A percentile compares a stretch with the other conserved stretches of the same genome.
These are phyloP conservation scores for Boletus semigastroideus DNA, from an alignment of 1,284 basidiomycete species.

Conservation along the genomic window DNA sequence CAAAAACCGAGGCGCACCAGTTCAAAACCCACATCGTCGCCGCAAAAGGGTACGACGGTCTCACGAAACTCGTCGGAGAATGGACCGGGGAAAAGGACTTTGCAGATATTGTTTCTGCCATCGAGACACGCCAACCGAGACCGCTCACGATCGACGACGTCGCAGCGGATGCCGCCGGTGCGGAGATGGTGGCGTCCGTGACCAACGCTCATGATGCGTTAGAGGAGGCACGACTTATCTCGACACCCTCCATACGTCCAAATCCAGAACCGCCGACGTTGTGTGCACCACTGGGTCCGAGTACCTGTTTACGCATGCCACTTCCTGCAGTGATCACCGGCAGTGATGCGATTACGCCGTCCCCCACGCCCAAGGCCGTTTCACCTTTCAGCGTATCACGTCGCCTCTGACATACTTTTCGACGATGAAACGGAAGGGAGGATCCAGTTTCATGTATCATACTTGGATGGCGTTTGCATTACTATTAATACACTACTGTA, in stretches of 20 bases:
- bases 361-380: slow-evolving; percentile 34
- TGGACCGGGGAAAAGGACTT: slow-evolving; percentile 68
- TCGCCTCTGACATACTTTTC: slow-evolving; percentile 9
- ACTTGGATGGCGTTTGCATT: background rate
- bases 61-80: slow-evolving; percentile 55
- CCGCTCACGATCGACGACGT: slow-evolving; percentile 13
- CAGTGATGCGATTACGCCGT: slow-evolving; percentile 46
- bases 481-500: background rate
- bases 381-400: slow-evolving; percentile 12
- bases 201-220: background rate
- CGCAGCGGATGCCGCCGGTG: background rate
- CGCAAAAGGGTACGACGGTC: slow-evolving; percentile 67
- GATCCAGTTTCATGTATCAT: background rate
- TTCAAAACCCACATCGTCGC: slow-evolving; percentile 55
- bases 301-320: slow-evolving; percentile 36
- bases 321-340: slow-evolving; percentile 42
- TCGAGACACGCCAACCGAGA: slow-evolving; percentile 45
- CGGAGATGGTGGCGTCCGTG: too few relatives aligned
- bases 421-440: background rate
- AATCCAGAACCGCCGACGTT: slow-evolving; percentile 41
- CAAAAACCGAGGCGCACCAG: slow-evolving; percentile 58
- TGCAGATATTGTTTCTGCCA: slow-evolving; percentile 49
- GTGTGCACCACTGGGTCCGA: slow-evolving; percentile 39
- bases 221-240: slow-evolving; percentile 9
- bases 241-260: slow-evolving; percentile 38